Evolutionary conservation across 2,329 filamentous ascomycete species (phyloP), one percentile per base, ranked within the genome.

Genomic region (Botryotinia narcissicola): DNA sequence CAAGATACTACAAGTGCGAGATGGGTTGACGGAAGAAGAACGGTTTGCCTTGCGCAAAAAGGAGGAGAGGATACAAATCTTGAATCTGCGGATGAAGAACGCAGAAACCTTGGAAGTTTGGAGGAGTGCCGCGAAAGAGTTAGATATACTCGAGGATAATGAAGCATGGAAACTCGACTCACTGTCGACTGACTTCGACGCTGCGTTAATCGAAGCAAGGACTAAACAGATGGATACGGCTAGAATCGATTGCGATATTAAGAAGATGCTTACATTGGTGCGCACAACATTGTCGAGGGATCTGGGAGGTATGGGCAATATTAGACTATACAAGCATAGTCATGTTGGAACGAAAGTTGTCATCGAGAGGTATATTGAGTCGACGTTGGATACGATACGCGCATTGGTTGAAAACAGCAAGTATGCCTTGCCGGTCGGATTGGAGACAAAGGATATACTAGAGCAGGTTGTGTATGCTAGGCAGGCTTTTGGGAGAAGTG

Each of bases 301-400:
- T 78, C 84, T 97, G 16, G 95, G 93, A 12, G 92, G 92, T 70
- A 97, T 98, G 92, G 93, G 93, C 75, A 92, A 94, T 79, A 87
- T 92, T 60, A 88, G 90, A 70, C 86, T 98, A 2, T 98, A 98
- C 83, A 91, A 91, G 72, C 93, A 96, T 80, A 93, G 92, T 0
- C 91, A 96, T 80, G 88, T 93, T 22, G 95, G 95, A 8, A 97
- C 95, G 14, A 98, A 98, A 83, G 86, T 88, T 74, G 83, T 97
- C 76, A 95, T 97, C 75, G 95, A 98, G 82, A 87, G 89, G 48
- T 98, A 98, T 79, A 95, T 97, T 75, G 89, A 92, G 68, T 94
- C 93, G 1, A 91, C 93, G 1, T 84, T 94, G 44, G 87, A 90
- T 73, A 94, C 93, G 0, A 91, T 98, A 74, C 86, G 90, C 10